phyloP scores from a whole-genome alignment of 2,329 filamentous ascomycete genomes.

The Fusarium sacchari region DNA sequence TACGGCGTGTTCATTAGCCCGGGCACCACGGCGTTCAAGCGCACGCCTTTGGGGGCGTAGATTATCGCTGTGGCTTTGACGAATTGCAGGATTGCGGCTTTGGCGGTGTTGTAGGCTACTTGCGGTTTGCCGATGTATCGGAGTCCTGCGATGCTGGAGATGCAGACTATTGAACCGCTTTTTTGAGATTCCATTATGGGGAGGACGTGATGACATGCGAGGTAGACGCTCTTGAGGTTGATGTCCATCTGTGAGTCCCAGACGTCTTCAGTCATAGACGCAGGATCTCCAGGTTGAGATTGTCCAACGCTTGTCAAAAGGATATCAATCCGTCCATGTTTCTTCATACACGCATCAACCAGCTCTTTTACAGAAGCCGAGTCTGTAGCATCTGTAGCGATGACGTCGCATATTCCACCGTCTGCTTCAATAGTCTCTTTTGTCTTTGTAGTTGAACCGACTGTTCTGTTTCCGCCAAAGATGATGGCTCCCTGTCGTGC shows the following conservation, averaged over 20 bases:
- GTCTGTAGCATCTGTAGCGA: conserved; percentile 63
- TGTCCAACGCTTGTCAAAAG: conserved; percentile 70
- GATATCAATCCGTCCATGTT: conserved; percentile 67
- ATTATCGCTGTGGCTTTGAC: conserved; percentile 61
- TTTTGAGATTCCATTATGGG: conserved; percentile 64
- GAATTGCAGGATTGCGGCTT: conserved; percentile 63
- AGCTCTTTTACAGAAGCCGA: conserved; percentile 61
- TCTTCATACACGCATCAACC: conserved; percentile 61
- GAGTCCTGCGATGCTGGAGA: conserved; percentile 62
- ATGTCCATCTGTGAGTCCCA: conserved; percentile 65
- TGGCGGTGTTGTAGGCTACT: conserved; percentile 63
- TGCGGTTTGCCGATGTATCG: conserved; percentile 61
- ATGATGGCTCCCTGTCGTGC: conserved; percentile 59
- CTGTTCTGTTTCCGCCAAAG: conserved; percentile 61
- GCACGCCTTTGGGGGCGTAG: conserved; percentile 57
- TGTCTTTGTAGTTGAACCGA: conserved; percentile 53
- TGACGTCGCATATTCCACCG: conserved; percentile 50
- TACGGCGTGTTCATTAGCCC: conserved; percentile 67
- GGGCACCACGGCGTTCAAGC: conserved; percentile 65
- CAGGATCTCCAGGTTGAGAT: conserved; percentile 63
- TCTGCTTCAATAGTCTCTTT: conserved; percentile 50
- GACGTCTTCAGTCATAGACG: conserved; percentile 56
- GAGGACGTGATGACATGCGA: conserved; percentile 62
- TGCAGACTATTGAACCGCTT: conserved; percentile 56
- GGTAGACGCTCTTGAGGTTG: conserved; percentile 66